Evolutionary conservation across 805 yeast genomes (phyloP).

Genomic region (Jamesozyma jinghongensis): DNA sequence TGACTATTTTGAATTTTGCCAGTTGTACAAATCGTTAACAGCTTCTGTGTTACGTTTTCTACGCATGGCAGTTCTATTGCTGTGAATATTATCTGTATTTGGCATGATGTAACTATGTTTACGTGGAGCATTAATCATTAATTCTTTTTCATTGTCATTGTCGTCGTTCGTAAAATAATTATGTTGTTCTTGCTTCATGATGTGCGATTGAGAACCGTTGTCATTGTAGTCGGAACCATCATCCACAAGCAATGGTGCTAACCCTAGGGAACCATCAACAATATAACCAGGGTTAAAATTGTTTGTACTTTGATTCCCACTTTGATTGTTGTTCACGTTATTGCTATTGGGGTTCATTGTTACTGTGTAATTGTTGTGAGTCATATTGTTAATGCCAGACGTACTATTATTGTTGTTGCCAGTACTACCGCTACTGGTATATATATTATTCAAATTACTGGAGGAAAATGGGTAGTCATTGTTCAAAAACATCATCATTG

Average conservation of each 20-base stretch:
- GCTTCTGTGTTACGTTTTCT: slow-evolving; percentile 3
- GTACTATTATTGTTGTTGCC: not conserved
- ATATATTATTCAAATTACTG: slow-evolving; percentile 3
- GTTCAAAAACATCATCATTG: slow-evolving; percentile 10
- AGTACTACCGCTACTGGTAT: not conserved
- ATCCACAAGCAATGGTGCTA: slow-evolving; percentile 51
- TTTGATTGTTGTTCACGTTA: not conserved
- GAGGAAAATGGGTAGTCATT: slow-evolving; percentile 8
- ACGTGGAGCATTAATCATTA: slow-evolving; percentile 3
- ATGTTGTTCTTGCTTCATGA: not conserved
- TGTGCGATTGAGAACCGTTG: no score
- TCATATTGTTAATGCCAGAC: not conserved
- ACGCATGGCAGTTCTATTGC: slow-evolving; percentile 1
- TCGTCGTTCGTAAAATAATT: not conserved
- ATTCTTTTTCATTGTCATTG: not conserved
- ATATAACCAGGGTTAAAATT: slow-evolving; percentile 42
- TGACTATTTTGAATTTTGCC: slow-evolving; percentile 9
- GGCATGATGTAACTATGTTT: not conserved
- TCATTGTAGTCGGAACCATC: not conserved
- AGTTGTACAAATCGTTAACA: slow-evolving; percentile 2
- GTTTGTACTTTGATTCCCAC: not conserved
- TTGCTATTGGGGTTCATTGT: not conserved
- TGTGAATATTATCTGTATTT: not conserved
- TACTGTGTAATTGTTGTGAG: not conserved
- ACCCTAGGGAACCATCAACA: slow-evolving; percentile 74